Conservation (phyloP, 139 green algal species). For the Gonium pectorale region DNA sequence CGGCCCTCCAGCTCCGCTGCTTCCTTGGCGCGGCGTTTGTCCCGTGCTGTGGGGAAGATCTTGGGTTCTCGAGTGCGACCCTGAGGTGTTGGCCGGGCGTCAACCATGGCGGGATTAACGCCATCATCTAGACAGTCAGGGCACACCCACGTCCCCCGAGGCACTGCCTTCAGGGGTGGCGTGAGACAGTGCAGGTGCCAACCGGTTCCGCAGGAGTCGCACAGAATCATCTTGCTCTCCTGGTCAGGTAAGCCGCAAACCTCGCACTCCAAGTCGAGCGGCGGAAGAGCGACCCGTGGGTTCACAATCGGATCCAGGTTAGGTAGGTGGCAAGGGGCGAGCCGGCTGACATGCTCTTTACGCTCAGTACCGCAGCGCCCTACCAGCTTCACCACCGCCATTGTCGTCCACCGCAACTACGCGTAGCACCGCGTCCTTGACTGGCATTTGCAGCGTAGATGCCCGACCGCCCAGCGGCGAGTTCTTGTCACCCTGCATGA, state of each 20-base stretch:
- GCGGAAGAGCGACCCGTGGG: neutral
- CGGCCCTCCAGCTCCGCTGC: no score
- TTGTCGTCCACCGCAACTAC: no score
- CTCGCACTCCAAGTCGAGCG: conserved; percentile 46
- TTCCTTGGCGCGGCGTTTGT: no score
- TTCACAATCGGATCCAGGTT: neutral
- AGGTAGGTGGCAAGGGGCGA: no score
- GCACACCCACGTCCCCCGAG: conserved; percentile 82
- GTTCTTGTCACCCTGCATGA: no score
- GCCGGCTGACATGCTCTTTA: no score
- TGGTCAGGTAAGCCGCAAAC: conserved; percentile 56
- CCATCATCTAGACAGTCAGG: conserved; percentile 2
- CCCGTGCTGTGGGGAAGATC: no score
- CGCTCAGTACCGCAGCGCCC: neutral
- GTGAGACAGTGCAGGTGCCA: conserved; percentile 71
- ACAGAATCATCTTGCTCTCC: conserved; percentile 73
- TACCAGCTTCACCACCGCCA: neutral
- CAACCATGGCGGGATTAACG: no score
- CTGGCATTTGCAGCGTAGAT: no score
- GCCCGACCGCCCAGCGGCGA: no score
- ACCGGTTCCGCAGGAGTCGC: conserved; percentile 74
- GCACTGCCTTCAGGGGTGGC: conserved; percentile 52
- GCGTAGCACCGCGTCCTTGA: no score
- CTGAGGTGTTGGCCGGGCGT: no score
- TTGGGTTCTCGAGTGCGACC: neutral